These are phyloP conservation scores for Cladosporium sp. DNA, from an alignment of 2,329 filamentous ascomycete genomes.

Conservation along the genomic window DNA sequence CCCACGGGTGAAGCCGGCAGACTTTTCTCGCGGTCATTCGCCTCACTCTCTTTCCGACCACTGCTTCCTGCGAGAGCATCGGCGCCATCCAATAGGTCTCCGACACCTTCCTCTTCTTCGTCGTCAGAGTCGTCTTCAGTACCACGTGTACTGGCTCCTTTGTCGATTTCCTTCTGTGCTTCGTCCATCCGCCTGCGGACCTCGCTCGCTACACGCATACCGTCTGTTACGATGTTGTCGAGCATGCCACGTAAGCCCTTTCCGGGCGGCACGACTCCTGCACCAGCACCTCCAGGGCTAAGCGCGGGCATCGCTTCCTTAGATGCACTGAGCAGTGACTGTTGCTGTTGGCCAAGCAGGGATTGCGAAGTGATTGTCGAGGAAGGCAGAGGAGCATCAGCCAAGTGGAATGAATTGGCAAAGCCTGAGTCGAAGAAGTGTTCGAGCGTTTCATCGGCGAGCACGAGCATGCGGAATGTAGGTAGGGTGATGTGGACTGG, in stretches of 20 bases:
- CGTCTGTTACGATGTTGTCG: constrained; percentile 96
- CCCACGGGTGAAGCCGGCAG: constrained; percentile 20
- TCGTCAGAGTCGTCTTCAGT: constrained; percentile 51
- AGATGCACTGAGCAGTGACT: not conserved
- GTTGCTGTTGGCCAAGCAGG: constrained; percentile 65
- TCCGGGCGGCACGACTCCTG: constrained; percentile 57
- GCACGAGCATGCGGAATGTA: constrained; percentile 97
- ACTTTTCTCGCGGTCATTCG: constrained; percentile 20
- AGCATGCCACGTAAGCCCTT: constrained; percentile 86
- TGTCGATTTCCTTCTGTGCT: constrained; percentile 85
- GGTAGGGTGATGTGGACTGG: constrained; percentile 93
- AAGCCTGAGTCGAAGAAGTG: constrained; percentile 98
- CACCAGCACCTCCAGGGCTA: constrained; percentile 30
- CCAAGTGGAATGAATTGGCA: constrained; percentile 84
- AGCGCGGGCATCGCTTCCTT: constrained; percentile 19
- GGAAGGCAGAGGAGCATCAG: constrained; percentile 55
- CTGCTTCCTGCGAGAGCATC: constrained; percentile 42
- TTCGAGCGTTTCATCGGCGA: constrained; percentile 91
- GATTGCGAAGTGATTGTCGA: constrained; percentile 54
- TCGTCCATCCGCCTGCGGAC: constrained; percentile 92
- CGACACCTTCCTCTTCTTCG: constrained; percentile 65
- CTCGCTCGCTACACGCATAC: constrained; percentile 91
- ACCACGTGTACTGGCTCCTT: constrained; percentile 62
- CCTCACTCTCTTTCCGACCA: constrained; percentile 20
- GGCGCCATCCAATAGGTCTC: constrained; percentile 47